These are phyloP conservation scores for Linum lewisii DNA, from an alignment of 345 rosid genomes.

Conservation along the genomic window DNA sequence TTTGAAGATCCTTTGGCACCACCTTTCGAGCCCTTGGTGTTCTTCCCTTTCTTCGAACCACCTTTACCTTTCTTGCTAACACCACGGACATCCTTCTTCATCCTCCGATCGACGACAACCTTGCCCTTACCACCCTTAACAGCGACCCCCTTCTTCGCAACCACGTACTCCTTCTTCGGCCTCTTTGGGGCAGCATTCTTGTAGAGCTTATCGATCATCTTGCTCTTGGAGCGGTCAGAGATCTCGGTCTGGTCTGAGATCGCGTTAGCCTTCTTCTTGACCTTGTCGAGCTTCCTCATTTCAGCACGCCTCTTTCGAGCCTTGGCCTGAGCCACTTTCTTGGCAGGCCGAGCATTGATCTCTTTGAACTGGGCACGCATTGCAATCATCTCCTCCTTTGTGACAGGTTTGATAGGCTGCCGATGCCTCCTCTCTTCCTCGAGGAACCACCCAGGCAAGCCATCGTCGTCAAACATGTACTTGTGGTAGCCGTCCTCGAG, in stretches of 20 bases:
- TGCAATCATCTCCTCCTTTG: constrained; percentile 78
- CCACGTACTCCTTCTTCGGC: constrained; percentile 70
- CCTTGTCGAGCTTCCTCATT: constrained; percentile 67
- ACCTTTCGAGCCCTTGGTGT: constrained; percentile 28
- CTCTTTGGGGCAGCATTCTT: constrained; percentile 65
- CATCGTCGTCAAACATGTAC: constrained; percentile 65
- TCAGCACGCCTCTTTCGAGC: constrained; percentile 77
- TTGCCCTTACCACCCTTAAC: constrained; percentile 77
- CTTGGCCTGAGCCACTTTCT: constrained; percentile 93
- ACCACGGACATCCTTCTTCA: constrained; percentile 71
- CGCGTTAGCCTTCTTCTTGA: constrained; percentile 78
- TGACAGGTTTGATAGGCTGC: constrained; percentile 62
- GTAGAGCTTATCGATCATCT: constrained; percentile 75
- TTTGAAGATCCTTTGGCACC: constrained; percentile 38
- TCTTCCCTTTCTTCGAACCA: constrained; percentile 44
- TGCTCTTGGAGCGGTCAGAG: constrained; percentile 65
- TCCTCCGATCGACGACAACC: constrained; percentile 70
- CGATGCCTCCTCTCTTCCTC: constrained; percentile 84
- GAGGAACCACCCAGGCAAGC: constrained; percentile 75
- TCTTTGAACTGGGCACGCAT: constrained; percentile 87
- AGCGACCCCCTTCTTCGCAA: constrained; percentile 86
- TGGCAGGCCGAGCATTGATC: constrained; percentile 84
- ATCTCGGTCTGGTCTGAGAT: constrained; percentile 74
- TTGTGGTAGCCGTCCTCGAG: constrained; percentile 79
- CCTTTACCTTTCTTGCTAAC: constrained; percentile 44